Percentiles rank a stretch among this genome's conserved stretches.
These are phyloP conservation scores for Coemansia aciculifera DNA, from an alignment of 192 early-diverging fungal species.

Conservation along the genomic window DNA sequence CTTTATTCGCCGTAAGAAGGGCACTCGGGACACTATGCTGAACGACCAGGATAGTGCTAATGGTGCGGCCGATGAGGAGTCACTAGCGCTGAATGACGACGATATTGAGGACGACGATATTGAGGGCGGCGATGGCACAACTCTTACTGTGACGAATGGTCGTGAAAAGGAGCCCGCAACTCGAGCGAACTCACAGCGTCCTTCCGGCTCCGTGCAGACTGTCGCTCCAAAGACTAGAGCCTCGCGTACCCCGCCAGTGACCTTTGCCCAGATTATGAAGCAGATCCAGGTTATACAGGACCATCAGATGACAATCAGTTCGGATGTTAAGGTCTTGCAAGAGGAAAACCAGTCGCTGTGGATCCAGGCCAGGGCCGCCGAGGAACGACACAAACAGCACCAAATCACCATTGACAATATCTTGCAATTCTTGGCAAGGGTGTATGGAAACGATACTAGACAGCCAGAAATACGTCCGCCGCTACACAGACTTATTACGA, in stretches of 20 bases:
- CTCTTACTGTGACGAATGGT: neutral
- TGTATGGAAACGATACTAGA: constrained; percentile 64
- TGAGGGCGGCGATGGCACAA: constrained; percentile 44
- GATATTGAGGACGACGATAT: constrained; percentile 47
- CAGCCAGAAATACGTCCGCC: constrained; percentile 39
- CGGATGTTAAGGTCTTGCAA: constrained; percentile 84
- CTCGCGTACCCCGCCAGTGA: constrained; percentile 27
- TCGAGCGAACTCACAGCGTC: neutral
- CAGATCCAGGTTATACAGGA: constrained; percentile 88
- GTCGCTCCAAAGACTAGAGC: constrained; percentile 11
- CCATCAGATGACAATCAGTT: constrained; percentile 85
- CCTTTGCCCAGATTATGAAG: constrained; percentile 51
- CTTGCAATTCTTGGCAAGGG: constrained; percentile 82
- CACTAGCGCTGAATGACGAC: neutral
- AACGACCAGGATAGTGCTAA: constrained; percentile 31
- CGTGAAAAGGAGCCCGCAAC: neutral
- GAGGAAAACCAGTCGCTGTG: constrained; percentile 87
- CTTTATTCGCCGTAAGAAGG: constrained; percentile 85
- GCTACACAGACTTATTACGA: constrained; percentile 38
- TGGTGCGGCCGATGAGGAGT: constrained; percentile 41
- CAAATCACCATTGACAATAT: constrained; percentile 95
- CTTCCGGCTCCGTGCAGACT: neutral
- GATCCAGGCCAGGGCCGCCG: constrained; percentile 73
- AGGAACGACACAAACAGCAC: constrained; percentile 80
- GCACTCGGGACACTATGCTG: constrained; percentile 24